Conservation (phyloP, 202 grass and related monocot species). For the Carex sylvatica region DNA sequence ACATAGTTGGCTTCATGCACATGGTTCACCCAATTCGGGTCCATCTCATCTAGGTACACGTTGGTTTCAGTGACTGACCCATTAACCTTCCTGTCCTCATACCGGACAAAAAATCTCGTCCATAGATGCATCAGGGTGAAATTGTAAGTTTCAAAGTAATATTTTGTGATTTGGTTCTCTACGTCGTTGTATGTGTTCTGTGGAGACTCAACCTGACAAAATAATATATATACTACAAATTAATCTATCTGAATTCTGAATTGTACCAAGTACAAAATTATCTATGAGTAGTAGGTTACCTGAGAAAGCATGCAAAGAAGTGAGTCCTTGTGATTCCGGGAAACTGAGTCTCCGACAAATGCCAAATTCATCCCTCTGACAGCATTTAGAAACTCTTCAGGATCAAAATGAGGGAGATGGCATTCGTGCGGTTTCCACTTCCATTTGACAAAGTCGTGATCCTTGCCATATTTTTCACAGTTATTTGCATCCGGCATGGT, state of each 20-base stretch:
- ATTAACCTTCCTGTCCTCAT: slow-evolving; percentile 23
- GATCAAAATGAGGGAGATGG: slow-evolving; percentile 64
- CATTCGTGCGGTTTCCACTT: slow-evolving; percentile 62
- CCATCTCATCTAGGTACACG: slow-evolving; percentile 52
- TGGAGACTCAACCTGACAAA: slow-evolving; percentile 39
- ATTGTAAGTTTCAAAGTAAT: slow-evolving; percentile 43
- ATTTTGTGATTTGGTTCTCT: slow-evolving; percentile 47
- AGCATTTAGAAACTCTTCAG: slow-evolving; percentile 48
- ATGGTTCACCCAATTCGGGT: slow-evolving; percentile 42
- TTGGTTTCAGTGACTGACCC: slow-evolving; percentile 42
- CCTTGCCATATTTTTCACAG: slow-evolving; percentile 72
- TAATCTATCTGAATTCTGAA: no score
- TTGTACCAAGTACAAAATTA: no score
- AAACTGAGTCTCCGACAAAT: slow-evolving; percentile 74
- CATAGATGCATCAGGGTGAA: slow-evolving; percentile 54
- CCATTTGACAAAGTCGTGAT: slow-evolving; percentile 61
- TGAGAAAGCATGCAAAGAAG: slow-evolving; percentile 66
- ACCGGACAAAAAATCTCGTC: slow-evolving; percentile 55
- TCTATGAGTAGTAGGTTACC: slow-evolving; percentile 20
- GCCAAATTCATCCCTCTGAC: slow-evolving; percentile 58
- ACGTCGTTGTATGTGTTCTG: slow-evolving; percentile 29
- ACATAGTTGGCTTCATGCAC: slow-evolving; percentile 51
- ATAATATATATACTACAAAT: not conserved
- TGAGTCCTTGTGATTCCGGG: slow-evolving; percentile 72
- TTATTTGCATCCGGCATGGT: slow-evolving; percentile 56